Evolutionary conservation across 768 basidiomycete genomes (phyloP).

Genomic region (Rhizopogon vesiculosus): DNA sequence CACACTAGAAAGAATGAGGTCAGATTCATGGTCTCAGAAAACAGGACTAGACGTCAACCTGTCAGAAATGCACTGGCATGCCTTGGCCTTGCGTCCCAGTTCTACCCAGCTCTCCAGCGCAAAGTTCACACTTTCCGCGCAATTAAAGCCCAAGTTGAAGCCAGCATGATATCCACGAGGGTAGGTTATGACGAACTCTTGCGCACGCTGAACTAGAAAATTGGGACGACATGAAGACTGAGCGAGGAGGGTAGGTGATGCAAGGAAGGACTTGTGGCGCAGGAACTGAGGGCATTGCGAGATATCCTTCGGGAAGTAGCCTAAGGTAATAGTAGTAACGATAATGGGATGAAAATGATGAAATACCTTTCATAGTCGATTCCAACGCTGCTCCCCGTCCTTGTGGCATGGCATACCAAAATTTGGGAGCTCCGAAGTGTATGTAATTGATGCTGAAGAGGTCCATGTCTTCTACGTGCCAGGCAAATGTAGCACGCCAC

Average conservation of each 20-base stretch:
- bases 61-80: slow-evolving; percentile 67
- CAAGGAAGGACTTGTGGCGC: slow-evolving; percentile 93
- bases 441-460: slow-evolving; percentile 99
- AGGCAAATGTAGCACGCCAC: slow-evolving; percentile 98
- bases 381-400: slow-evolving; percentile 80
- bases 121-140: slow-evolving; percentile 96
- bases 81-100: slow-evolving; percentile 75
- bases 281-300: slow-evolving; percentile 89
- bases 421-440: slow-evolving; percentile 95
- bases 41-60: slow-evolving; percentile 42
- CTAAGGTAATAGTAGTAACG: slow-evolving; percentile 32
- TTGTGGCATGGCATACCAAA: slow-evolving; percentile 97
- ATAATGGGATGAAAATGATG: not conserved
- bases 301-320: slow-evolving; percentile 86
- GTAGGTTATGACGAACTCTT: slow-evolving; percentile 96
- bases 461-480: slow-evolving; percentile 99
- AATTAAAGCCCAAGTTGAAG: slow-evolving; percentile 94
- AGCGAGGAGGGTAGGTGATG: slow-evolving; percentile 79
- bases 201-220: slow-evolving; percentile 83
- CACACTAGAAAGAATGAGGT: slow-evolving; percentile 49
- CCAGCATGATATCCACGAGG: slow-evolving; percentile 96
- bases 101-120: slow-evolving; percentile 94
- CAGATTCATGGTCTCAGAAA: slow-evolving; percentile 2
- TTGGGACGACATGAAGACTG: slow-evolving; percentile 81
- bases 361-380: slow-evolving; percentile 78